These are phyloP conservation scores for Lecanicillium sp. DNA, from an alignment of 2,329 filamentous ascomycete genomes.

Conservation along the genomic window DNA sequence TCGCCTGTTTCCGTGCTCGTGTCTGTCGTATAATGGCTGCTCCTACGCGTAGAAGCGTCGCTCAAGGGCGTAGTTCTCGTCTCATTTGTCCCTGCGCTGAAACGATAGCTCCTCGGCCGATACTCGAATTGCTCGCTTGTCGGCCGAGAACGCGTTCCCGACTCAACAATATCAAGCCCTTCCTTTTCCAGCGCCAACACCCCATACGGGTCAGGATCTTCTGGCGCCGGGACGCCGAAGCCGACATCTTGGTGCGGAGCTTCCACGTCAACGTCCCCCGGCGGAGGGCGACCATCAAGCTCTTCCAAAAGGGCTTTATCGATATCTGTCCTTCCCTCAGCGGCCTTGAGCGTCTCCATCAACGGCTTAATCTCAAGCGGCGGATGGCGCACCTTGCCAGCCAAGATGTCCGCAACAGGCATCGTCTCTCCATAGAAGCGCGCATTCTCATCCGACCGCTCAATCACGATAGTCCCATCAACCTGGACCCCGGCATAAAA, in stretches of 20 bases:
- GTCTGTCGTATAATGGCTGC: neutral
- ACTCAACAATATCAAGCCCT: slow-evolving; percentile 27
- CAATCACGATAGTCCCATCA: slow-evolving; percentile 79
- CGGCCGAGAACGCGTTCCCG: slow-evolving; percentile 24
- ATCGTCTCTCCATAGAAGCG: slow-evolving; percentile 67
- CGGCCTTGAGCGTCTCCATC: slow-evolving; percentile 25
- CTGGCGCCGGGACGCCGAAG: slow-evolving; percentile 28
- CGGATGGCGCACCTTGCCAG: slow-evolving; percentile 31
- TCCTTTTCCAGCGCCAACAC: slow-evolving; percentile 26
- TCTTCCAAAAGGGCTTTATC: slow-evolving; percentile 23
- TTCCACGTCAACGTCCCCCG: slow-evolving; percentile 23
- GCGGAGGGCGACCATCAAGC: slow-evolving; percentile 23
- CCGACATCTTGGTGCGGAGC: slow-evolving; percentile 19
- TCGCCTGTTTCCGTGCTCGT: slow-evolving; percentile 4
- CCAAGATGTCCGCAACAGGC: slow-evolving; percentile 37
- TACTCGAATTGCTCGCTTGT: slow-evolving; percentile 28
- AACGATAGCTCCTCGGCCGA: slow-evolving; percentile 18
- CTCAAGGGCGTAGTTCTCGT: slow-evolving; percentile 2
- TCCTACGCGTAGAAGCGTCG: neutral
- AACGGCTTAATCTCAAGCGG: slow-evolving; percentile 19
- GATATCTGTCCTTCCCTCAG: slow-evolving; percentile 24
- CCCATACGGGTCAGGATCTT: slow-evolving; percentile 29
- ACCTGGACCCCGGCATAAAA: slow-evolving; percentile 82
- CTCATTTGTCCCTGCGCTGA: neutral
- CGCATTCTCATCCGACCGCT: slow-evolving; percentile 81